These are phyloP conservation scores for Cinchona pubescens DNA, from an alignment of 257 asterid species.

Conservation along the genomic window DNA sequence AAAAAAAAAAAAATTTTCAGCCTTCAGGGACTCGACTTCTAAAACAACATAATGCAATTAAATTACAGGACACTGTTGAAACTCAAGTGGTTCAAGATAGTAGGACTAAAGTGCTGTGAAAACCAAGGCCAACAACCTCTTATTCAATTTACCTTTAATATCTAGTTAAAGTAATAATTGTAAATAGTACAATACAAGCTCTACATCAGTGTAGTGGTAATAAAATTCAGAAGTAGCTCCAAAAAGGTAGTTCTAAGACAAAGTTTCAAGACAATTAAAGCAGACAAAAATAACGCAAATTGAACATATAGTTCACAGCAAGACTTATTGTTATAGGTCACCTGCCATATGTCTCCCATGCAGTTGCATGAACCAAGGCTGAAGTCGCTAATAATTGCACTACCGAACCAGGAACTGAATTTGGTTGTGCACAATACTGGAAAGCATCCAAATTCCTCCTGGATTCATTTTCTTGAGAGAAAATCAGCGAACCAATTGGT, in stretches of 20 bases:
- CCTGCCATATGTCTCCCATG: conserved; percentile 99
- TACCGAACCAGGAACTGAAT: conserved; percentile 80
- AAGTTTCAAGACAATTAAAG: neutral
- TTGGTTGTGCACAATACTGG: conserved; percentile 73
- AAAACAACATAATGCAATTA: neutral
- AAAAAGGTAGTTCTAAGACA: neutral
- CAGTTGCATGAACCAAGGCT: conserved; percentile 80
- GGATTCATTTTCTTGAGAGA: conserved; percentile 57
- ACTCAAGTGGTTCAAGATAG: neutral
- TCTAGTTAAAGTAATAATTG: neutral
- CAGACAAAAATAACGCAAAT: neutral
- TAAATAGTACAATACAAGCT: neutral
- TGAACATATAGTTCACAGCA: neutral
- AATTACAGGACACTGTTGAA: neutral
- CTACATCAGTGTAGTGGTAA: neutral
- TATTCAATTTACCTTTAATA: too few species aligned
- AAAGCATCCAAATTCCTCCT: conserved; percentile 30
- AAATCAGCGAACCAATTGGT: conserved; percentile 57
- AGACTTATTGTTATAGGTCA: conserved; percentile 26
- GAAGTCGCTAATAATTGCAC: conserved; percentile 83
- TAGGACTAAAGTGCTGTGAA: neutral
- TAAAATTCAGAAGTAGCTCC: neutral
- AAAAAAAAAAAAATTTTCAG: neutral
- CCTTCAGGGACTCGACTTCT: neutral
- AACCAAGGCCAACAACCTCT: neutral